Conservation (phyloP, 2,329 filamentous ascomycete genomes). For the Talaromyces sp. region DNA sequence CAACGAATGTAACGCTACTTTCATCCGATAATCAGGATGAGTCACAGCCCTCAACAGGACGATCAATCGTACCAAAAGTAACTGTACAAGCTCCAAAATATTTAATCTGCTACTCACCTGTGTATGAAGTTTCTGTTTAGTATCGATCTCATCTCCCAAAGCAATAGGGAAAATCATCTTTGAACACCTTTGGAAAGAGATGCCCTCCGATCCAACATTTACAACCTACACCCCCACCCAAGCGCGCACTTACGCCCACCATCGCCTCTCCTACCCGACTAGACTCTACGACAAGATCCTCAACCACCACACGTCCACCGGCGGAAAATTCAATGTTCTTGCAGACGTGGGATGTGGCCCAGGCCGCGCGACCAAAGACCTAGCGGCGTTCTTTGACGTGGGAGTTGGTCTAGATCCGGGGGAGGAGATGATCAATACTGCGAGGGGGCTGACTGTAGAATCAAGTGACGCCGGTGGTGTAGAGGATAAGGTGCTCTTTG, state of each 20-base stretch:
- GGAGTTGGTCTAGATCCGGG: slow-evolving; percentile 53
- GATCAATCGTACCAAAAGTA: no score
- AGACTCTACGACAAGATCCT: slow-evolving; percentile 49
- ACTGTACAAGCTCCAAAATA: no score
- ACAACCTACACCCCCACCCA: slow-evolving; percentile 23
- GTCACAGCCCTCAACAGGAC: no score
- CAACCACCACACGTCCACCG: slow-evolving; percentile 46
- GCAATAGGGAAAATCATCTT: no score
- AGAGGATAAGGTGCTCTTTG: slow-evolving; percentile 37
- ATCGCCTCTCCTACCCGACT: slow-evolving; percentile 47
- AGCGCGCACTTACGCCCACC: slow-evolving; percentile 40
- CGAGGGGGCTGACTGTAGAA: slow-evolving; percentile 27
- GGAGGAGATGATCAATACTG: slow-evolving; percentile 52
- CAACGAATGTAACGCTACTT: background rate
- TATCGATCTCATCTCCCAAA: no score
- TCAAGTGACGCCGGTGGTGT: slow-evolving; percentile 24
- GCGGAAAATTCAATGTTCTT: slow-evolving; percentile 43
- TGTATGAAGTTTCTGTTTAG: no score
- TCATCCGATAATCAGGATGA: background rate
- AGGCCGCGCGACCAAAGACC: slow-evolving; percentile 46
- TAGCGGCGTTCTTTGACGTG: slow-evolving; percentile 46
- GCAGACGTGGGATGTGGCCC: slow-evolving; percentile 59
- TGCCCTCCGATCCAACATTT: slow-evolving; percentile 23
- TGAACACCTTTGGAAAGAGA: no score
- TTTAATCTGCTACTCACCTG: no score